Evolutionary conservation across 805 yeast genomes (phyloP).

Genomic region (Debaryomyces tyrocola): DNA sequence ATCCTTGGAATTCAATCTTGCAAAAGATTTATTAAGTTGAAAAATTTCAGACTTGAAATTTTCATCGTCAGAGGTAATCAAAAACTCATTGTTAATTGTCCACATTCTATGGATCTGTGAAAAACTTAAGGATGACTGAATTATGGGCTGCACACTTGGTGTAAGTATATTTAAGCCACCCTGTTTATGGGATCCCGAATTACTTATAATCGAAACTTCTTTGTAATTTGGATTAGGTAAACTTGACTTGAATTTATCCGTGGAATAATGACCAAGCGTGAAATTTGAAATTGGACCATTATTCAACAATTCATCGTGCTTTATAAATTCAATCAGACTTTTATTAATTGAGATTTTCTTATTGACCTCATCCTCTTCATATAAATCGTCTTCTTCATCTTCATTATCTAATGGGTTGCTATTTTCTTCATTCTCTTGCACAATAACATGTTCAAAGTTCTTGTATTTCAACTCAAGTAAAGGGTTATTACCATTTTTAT

Average conservation of each 20-base stretch:
- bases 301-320: conserved; percentile 56
- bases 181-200: conserved; percentile 61
- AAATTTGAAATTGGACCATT: conserved; percentile 75
- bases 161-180: conserved; percentile 62
- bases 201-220: conserved; percentile 67
- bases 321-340: conserved; percentile 34
- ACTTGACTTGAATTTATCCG: conserved; percentile 56
- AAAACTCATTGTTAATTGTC: conserved; percentile 63
- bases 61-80: conserved; percentile 69
- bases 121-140: conserved; percentile 68
- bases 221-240: conserved; percentile 65
- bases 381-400: conserved; percentile 48
- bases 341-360: conserved; percentile 12
- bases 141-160: conserved; percentile 66
- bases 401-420: conserved; percentile 20
- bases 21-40: conserved; percentile 60
- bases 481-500: conserved; percentile 58
- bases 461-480: conserved; percentile 44
- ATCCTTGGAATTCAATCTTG: conserved; percentile 58
- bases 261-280: conserved; percentile 60
- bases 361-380: conserved; percentile 36
- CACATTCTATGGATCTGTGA: conserved; percentile 74
- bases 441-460: conserved; percentile 4
- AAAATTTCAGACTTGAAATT: conserved; percentile 69
- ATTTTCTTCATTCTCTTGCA: conserved; percentile 1